Base-by-base conservation (phyloP, 2,329 filamentous ascomycete genomes). In the Penicillium oxalicum region DNA sequence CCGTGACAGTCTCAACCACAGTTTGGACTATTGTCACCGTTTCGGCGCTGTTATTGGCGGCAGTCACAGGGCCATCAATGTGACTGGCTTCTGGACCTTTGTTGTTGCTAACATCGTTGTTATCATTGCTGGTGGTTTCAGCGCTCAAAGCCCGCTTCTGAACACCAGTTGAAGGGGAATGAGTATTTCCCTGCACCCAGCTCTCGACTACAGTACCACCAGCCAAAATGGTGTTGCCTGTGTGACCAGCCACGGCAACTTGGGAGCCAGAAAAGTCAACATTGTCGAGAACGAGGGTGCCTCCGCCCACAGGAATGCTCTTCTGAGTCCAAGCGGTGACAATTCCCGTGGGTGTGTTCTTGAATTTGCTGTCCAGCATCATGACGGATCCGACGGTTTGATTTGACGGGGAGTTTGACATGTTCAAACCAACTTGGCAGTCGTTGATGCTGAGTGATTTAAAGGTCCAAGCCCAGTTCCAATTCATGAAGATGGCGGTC, bases 381-480 rank as follows among this genome's bases (percentile, higher is more conserved):
- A 95, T 70, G 40, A 95, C 79, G 1, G 91, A 95, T 48, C 93
- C 93, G 45, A 95, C 90, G 9, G 82, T 86, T 72, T 93, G 87
- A 58, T 76, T 72, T 29, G 74, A 66, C 26, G 76, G 80, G 42
- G 81, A 79, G 57, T 79, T 80, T 45, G 84, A 80, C 82, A 95
- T 88, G 70, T 94, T 86, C 54, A 94, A 74, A 47, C 87, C 89
- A 35, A 91, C 71, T n/a, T 75, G 72, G 64, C 85, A 88, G 65
- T 85, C 82, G 67, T 88, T 83, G 70, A 94, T 87, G 40, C 73
- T 78, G 34, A 94, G 59, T 33, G 81, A 86, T 65, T 91, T 88
- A 70, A 93, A 81, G 39, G 84, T 82, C 85, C 87, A 94, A 13
- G 83, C 76, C 89, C 89, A 95, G 73, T 91, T 88, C 89, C 89